Conservation (phyloP, 441 rosid species). For the Bruguiera hainesii region DNA sequence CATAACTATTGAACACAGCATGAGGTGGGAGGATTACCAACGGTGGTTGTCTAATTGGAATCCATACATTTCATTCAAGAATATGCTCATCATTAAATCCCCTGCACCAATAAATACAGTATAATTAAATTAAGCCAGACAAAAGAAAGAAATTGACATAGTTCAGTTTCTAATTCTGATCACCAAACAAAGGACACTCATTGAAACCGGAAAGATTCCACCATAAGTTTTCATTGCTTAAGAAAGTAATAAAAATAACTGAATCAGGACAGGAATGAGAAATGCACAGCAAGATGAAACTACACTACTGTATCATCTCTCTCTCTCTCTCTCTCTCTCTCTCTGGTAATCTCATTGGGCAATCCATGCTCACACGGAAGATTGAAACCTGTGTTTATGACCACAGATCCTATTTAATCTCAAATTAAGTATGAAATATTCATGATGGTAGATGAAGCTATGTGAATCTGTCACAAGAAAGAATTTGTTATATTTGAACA, state of each 20-base stretch:
- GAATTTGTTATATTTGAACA: background rate
- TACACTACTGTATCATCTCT: too few relatives aligned
- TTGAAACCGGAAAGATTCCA: background rate
- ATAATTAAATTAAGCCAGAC: slow-evolving; percentile 1
- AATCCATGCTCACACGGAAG: too few relatives aligned
- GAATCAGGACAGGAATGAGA: background rate
- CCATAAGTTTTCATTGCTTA: background rate
- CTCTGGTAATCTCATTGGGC: too few relatives aligned
- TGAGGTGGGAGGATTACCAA: slow-evolving; percentile 48
- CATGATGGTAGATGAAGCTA: too few relatives aligned
- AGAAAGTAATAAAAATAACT: background rate
- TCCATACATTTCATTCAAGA: slow-evolving; percentile 95
- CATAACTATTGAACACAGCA: slow-evolving; percentile 1
- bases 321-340: too few relatives aligned
- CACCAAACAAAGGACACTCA: background rate
- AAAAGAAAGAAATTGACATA: background rate
- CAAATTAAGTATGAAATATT: too few relatives aligned
- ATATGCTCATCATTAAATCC: slow-evolving; percentile 92
- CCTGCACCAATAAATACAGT: slow-evolving; percentile 40
- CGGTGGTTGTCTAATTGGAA: slow-evolving; percentile 94
- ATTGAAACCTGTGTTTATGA: too few relatives aligned
- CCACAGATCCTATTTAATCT: too few relatives aligned
- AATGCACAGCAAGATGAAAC: too few relatives aligned
- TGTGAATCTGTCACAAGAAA: too few relatives aligned
- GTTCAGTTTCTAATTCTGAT: slow-evolving; percentile 1